Conservation (phyloP, 768 basidiomycete genomes). For the Grammothele lineata region DNA sequence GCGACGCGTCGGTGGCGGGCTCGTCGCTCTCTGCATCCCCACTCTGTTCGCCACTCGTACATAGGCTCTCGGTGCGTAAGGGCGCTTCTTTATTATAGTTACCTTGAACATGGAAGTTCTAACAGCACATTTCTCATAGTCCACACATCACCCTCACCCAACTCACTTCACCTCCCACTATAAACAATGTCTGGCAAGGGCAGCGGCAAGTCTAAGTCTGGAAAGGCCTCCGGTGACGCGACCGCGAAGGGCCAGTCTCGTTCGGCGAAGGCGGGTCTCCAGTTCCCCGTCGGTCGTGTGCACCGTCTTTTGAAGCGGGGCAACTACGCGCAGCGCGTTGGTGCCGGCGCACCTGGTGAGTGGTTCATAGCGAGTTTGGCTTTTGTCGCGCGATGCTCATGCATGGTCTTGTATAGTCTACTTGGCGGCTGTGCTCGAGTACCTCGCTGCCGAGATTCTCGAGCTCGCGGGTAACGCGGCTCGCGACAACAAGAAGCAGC, state of each 20-base stretch:
- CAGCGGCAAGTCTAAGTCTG: constrained; percentile 62
- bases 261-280: constrained; percentile 72
- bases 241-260: constrained; percentile 57
- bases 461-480: constrained; percentile 90
- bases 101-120: too few relatives aligned
- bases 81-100: too few relatives aligned
- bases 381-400: too few relatives aligned
- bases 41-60: too few relatives aligned
- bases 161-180: neutral
- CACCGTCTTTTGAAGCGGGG: constrained; percentile 85
- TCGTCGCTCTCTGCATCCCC: neutral
- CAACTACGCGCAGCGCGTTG: constrained; percentile 84
- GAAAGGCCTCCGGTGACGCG: constrained; percentile 50
- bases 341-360: constrained; percentile 80
- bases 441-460: constrained; percentile 89
- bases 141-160: constrained; percentile 3
- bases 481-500: constrained; percentile 90
- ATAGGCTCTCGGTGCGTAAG: too few relatives aligned
- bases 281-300: constrained; percentile 92
- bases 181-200: constrained; percentile 38
- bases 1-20: neutral
- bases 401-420: constrained; percentile 65
- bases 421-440: constrained; percentile 89
- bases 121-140: neutral
- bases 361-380: constrained; percentile 6